Evolutionary conservation across 352 stramenopile genomes (phyloP).

Genomic region (Pythium coloratum): DNA sequence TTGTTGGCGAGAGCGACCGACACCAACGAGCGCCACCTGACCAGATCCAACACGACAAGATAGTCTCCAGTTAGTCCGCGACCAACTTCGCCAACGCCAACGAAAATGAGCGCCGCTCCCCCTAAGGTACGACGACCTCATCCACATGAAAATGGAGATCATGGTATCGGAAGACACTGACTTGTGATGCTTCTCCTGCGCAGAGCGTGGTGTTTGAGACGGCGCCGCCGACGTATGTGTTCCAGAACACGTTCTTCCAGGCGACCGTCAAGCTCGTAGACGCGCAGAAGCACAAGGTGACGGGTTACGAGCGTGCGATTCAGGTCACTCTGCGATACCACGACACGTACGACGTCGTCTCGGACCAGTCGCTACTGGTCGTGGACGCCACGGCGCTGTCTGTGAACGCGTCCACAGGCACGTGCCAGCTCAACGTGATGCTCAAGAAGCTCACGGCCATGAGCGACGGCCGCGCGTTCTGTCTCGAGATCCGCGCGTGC

Average conservation of each 20-base stretch:
- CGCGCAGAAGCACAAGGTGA: conserved; percentile 54
- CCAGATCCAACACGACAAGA: not conserved
- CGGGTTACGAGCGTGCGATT: conserved; percentile 43
- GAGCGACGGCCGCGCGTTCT: conserved; percentile 65
- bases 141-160: not conserved
- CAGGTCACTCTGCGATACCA: conserved; percentile 67
- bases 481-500: conserved; percentile 54
- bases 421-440: conserved; percentile 46
- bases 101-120: conserved; percentile 8
- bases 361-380: conserved; percentile 54
- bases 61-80: not conserved
- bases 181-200: not conserved
- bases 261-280: conserved; percentile 63
- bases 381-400: conserved; percentile 20
- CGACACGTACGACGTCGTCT: conserved; percentile 75
- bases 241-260: conserved; percentile 60
- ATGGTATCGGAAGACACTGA: not conserved
- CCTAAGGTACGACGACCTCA: conserved; percentile 11
- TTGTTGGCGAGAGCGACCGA: not conserved
- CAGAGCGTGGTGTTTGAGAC: conserved; percentile 61
- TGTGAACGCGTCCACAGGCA: conserved; percentile 42
- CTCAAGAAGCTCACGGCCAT: conserved; percentile 55
- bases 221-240: conserved; percentile 60
- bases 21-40: not conserved
- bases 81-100: conserved; percentile 3